Evolutionary conservation across 176 grass and related monocot genomes (phyloP), one percentile per base, ranked within the genome.

Genomic region (Panicum miliaceum): DNA sequence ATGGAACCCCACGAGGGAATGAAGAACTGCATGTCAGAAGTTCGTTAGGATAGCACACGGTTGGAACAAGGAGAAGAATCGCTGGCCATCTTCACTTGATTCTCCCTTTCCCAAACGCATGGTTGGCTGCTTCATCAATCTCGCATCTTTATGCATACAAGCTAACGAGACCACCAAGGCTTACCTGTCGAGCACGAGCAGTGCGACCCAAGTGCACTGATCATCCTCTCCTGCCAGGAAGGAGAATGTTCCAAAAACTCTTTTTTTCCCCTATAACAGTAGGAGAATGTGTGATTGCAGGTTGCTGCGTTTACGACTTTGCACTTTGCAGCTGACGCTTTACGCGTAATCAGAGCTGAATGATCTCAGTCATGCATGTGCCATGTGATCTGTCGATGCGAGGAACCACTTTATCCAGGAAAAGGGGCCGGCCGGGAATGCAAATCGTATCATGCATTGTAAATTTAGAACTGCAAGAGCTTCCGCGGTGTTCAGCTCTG

Each of bases 11-110:
- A 50, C 15, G 25, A 48, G 70, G 29, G 29, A 32, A 32, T n/a
- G 43, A 70, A 69, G 22, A 45, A 23, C 66, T 12, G 5, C 1
- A 6, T 25, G 25, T 19, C 7, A 73, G 16, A 72, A 8, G 43
- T 52, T 73, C 15, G 71, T 74, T 54, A 74, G 71, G 71, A 36
- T 74, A 53, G 71, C 71, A 35, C 71, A 35, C 29, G 48, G 71
- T 53, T 75, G 29, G 48, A 6, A 29, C 15, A 26, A 48, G 68
- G 18, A 27, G 68, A 47, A 22, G 15, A 36, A 75, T 54, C 29
- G 47, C 29, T 53, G 71, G 71, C 47, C 29, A 75, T 32, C 71
- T 75, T 75, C 71, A 36, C 54, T 7, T 54, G 71, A 73, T 73
- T 73, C 10, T 8, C 26, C 29, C 8, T 75, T 36, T 75, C 8